These are phyloP conservation scores for Lentinula boryana DNA, from an alignment of 768 basidiomycete genomes.

Conservation along the genomic window DNA sequence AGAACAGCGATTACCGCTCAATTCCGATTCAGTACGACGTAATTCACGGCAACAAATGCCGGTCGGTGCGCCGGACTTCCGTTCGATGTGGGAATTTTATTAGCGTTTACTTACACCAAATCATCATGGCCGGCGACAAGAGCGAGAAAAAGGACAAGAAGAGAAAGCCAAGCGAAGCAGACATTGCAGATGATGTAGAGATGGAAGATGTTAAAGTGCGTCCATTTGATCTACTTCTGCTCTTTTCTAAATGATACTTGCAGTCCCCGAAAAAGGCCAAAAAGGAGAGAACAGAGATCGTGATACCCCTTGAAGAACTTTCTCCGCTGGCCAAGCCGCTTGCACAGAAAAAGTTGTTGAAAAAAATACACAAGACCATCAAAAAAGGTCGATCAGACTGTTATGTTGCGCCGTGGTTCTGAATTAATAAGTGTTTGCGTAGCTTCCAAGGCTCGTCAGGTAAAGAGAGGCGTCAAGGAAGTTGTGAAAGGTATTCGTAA, in stretches of 20 bases:
- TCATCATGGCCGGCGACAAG: slow-evolving; percentile 64
- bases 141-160: slow-evolving; percentile 74
- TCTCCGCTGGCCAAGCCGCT: slow-evolving; percentile 94
- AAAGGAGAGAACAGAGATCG: slow-evolving; percentile 60
- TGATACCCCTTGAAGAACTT: slow-evolving; percentile 72
- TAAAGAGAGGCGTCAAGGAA: slow-evolving; percentile 98
- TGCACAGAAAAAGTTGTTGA: slow-evolving; percentile 88
- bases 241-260: slow-evolving; percentile 4
- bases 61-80: not conserved
- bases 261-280: slow-evolving; percentile 55
- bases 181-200: slow-evolving; percentile 40
- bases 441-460: slow-evolving; percentile 93
- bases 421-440: slow-evolving; percentile 6
- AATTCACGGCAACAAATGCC: not conserved
- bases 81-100: not conserved
- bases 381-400: slow-evolving; percentile 63
- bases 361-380: slow-evolving; percentile 92
- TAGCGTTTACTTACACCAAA: no score
- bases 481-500: slow-evolving; percentile 97
- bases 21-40: not conserved
- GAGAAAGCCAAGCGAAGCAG: slow-evolving; percentile 37
- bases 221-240: slow-evolving; percentile 7
- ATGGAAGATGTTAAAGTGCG: slow-evolving; percentile 35
- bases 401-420: not conserved
- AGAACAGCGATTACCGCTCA: not conserved